Conservation (phyloP, 2,329 filamentous ascomycete species). For the Apiospora kogelbergensis region DNA sequence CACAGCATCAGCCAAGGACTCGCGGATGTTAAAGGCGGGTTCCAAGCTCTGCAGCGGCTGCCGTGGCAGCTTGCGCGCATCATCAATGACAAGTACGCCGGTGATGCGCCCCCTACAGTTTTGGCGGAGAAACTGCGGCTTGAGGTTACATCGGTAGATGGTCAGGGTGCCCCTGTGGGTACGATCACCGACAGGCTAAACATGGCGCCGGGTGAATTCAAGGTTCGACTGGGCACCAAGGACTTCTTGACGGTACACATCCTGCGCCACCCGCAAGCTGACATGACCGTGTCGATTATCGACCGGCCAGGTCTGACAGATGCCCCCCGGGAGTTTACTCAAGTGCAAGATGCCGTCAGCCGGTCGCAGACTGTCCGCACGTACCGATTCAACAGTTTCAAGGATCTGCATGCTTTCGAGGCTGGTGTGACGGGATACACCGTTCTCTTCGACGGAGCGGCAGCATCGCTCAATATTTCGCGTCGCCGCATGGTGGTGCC, state of each 20-base stretch:
- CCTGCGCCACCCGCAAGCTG: slow-evolving; percentile 71
- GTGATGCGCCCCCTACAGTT: slow-evolving; percentile 66
- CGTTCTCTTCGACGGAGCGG: slow-evolving; percentile 73
- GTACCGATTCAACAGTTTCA: slow-evolving; percentile 64
- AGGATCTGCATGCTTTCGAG: slow-evolving; percentile 77
- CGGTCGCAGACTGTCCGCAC: slow-evolving; percentile 66
- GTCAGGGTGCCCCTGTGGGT: slow-evolving; percentile 38
- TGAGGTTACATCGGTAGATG: slow-evolving; percentile 69
- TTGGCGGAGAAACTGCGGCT: slow-evolving; percentile 76
- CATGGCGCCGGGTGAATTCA: slow-evolving; percentile 72
- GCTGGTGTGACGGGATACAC: slow-evolving; percentile 75
- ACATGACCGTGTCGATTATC: slow-evolving; percentile 74
- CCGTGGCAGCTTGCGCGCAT: slow-evolving; percentile 69
- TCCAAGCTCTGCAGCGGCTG: slow-evolving; percentile 50
- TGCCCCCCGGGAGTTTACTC: slow-evolving; percentile 60
- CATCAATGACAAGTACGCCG: slow-evolving; percentile 68
- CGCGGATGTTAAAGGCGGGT: slow-evolving; percentile 46
- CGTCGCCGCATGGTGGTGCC: slow-evolving; percentile 86
- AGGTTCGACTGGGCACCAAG: slow-evolving; percentile 63
- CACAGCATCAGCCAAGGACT: slow-evolving; percentile 61
- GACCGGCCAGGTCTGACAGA: slow-evolving; percentile 65
- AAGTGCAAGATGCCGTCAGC: slow-evolving; percentile 57
- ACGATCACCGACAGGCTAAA: slow-evolving; percentile 84
- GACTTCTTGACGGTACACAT: slow-evolving; percentile 64
- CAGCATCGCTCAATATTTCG: slow-evolving; percentile 76